phyloP scores from a whole-genome alignment of 129 eudicot species.

The Pseudognaphalium luteoalbum region DNA sequence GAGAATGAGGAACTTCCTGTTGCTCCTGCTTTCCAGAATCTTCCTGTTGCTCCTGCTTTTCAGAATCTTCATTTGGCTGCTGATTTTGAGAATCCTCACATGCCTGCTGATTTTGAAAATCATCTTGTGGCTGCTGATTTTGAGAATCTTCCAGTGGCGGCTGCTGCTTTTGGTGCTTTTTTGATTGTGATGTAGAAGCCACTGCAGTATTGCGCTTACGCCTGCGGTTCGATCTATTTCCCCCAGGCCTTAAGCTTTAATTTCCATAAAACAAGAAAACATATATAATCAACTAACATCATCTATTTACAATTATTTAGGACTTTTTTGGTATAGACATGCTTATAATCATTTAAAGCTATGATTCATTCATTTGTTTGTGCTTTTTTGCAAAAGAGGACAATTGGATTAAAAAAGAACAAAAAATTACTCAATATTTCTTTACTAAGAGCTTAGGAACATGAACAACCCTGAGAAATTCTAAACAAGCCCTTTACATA shows the following conservation, averaged over 20 bases:
- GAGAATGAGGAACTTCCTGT: conserved; percentile 18
- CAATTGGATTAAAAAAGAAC: neutral
- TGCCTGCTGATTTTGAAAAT: too few relatives aligned
- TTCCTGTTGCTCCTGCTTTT: too few relatives aligned
- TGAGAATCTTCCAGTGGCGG: conserved; percentile 5
- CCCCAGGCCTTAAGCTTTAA: conserved; percentile 50
- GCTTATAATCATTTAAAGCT: neutral
- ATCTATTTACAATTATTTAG: neutral
- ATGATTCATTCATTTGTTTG: neutral
- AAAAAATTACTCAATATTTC: too few relatives aligned
- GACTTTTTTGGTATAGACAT: conserved; percentile 3
- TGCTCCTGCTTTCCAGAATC: neutral
- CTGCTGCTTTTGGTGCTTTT: conserved; percentile 45
- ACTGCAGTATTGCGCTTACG: conserved; percentile 57
- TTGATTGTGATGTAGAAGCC: conserved; percentile 39
- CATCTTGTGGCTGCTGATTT: too few relatives aligned
- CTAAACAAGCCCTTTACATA: conserved; percentile 9
- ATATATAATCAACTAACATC: neutral
- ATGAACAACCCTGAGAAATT: conserved; percentile 11
- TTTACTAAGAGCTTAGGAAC: neutral
- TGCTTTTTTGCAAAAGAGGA: neutral
- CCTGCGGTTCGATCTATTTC: conserved; percentile 39
- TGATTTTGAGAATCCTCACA: too few relatives aligned
- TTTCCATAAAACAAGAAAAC: neutral
- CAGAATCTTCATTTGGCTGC: neutral